phyloP scores from a whole-genome alignment of 2,329 filamentous ascomycete genomes.

The Penicillium palitans region DNA sequence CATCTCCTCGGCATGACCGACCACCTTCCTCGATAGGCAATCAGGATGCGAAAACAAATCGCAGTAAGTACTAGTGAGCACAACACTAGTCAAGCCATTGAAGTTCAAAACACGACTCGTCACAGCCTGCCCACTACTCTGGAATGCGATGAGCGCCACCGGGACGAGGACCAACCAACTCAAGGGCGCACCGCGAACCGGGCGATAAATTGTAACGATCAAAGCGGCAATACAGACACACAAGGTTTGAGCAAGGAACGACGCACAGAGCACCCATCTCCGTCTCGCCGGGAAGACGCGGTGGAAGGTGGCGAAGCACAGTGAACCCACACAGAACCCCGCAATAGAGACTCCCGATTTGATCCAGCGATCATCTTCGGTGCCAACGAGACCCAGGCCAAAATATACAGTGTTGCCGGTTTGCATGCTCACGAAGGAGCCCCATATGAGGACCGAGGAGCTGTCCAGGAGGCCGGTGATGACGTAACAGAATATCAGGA shows the following conservation, averaged over 20 bases:
- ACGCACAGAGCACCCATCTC: constrained; percentile 49
- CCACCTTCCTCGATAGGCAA: constrained; percentile 43
- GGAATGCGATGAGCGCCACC: constrained; percentile 70
- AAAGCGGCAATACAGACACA: constrained; percentile 55
- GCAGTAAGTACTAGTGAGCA: constrained; percentile 78
- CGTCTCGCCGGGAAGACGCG: constrained; percentile 49
- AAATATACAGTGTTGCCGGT: constrained; percentile 83
- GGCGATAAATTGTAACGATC: constrained; percentile 54
- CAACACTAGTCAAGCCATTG: constrained; percentile 72
- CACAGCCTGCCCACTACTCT: constrained; percentile 77
- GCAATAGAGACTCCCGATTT: constrained; percentile 70
- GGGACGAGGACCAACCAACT: constrained; percentile 64
- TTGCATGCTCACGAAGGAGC: constrained; percentile 81
- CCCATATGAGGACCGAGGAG: constrained; percentile 73
- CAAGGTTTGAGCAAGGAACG: constrained; percentile 56
- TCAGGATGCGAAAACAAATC: constrained; percentile 70
- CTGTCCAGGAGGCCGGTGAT: constrained; percentile 78
- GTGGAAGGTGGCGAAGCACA: constrained; percentile 70
- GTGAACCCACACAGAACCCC: constrained; percentile 71
- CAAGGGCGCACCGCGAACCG: constrained; percentile 45
- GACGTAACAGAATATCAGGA: constrained; percentile 71
- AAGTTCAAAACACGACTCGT: constrained; percentile 68
- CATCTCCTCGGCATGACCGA: constrained; percentile 55
- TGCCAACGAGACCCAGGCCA: constrained; percentile 64
- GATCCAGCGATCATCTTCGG: constrained; percentile 62